Evolutionary conservation across 148 eudicot genomes (phyloP), one percentile per base, ranked within the genome.

Genomic region (Rhododendron griersonianum): DNA sequence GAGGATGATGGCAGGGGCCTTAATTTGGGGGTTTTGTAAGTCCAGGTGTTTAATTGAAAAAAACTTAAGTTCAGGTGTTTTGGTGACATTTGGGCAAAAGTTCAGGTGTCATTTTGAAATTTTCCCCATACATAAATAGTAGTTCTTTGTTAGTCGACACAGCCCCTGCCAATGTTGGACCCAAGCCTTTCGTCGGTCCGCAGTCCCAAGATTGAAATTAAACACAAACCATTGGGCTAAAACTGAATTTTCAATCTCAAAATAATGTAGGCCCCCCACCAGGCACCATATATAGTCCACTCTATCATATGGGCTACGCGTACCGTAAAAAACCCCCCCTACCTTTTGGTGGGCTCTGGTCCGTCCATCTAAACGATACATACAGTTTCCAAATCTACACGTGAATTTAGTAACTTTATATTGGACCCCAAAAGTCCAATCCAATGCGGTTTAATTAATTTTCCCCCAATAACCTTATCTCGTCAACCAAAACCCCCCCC

Each of bases 371-470:
- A 81, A 83, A 45, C 57, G 45, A 84, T 15, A 48, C 65, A 45
- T 50, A 73, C 78, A 47, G 16, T 3, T 75, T 14, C 45, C 39
- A 21, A 63, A 37, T 39, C 28, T 59, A 78, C 59, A 8, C 21
- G 41, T 44, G 50, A 28, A 41, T 7, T 6, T 5, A 41, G 5
- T n/a, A 37, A 51, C 84, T 71, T 16, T 41, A 16, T 39, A 80
- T 84, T 86, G 90, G 88, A 89, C 86, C 88, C 80, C 77, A 89
- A 86, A 18, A 86, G 90, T 89, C 90, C 90, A 89, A 86, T 89
- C 90, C 90, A 86, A 84, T 89, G 47, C 21, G 21, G 45, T 81
- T 89, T 89, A 48, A 47, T 89, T 89, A 48, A 47, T 81, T 50
- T 33, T 50, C 53, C 47, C 35, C 80, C 4, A 47, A 11, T 48